Evolutionary conservation across 768 basidiomycete genomes (phyloP).

Genomic region (Kwoniella botswanensis): DNA sequence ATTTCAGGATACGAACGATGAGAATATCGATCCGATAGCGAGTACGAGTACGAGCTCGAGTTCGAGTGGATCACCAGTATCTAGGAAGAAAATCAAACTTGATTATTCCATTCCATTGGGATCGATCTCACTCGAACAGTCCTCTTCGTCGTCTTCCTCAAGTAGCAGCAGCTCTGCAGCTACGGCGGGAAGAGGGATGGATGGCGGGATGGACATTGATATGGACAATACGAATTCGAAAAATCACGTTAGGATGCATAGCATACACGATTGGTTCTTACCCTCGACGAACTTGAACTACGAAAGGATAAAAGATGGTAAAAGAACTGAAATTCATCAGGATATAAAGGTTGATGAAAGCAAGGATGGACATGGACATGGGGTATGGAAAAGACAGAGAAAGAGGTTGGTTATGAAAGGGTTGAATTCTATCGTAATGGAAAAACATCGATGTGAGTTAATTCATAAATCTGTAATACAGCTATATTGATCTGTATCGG

Average conservation of each 20-base stretch:
- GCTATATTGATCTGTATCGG: neutral
- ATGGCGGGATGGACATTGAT: neutral
- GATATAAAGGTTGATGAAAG: neutral
- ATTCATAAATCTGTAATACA: neutral
- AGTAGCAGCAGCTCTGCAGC: neutral
- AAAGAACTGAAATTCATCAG: neutral
- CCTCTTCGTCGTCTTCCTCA: slow-evolving; percentile 12
- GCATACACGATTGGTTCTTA: slow-evolving; percentile 31
- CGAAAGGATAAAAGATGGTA: slow-evolving; percentile 20
- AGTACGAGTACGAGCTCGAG: neutral
- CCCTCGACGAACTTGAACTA: slow-evolving; percentile 21
- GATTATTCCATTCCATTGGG: neutral
- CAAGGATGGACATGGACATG: neutral
- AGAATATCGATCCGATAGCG: neutral
- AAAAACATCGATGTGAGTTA: neutral
- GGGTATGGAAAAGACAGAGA: slow-evolving; percentile 19
- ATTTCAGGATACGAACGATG: neutral
- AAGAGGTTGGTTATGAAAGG: slow-evolving; percentile 16
- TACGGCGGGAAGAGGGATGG: neutral
- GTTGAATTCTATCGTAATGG: neutral
- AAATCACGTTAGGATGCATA: slow-evolving; percentile 21
- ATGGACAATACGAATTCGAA: slow-evolving; percentile 1
- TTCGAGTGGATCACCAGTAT: slow-evolving; percentile 15
- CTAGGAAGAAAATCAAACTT: slow-evolving; percentile 17
- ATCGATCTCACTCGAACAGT: slow-evolving; percentile 7